Evolutionary conservation across 164 flowering plant species (phyloP).

Genomic region (Protea cynaroides): DNA sequence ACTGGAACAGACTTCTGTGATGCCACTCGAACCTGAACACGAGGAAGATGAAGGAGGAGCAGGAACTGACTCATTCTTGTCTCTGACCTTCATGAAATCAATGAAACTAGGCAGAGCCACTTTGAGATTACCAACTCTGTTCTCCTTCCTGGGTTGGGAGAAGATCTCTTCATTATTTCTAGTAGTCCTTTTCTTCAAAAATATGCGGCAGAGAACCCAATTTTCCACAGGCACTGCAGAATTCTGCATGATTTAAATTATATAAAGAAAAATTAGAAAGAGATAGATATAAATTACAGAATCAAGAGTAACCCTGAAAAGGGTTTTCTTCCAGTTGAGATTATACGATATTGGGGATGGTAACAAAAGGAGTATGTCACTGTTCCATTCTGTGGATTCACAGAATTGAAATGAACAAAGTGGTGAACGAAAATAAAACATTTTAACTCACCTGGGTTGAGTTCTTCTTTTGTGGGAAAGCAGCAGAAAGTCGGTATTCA

Average conservation of each 20-base stretch:
- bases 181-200: slow-evolving; percentile 34
- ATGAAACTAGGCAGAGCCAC: slow-evolving; percentile 16
- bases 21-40: slow-evolving; percentile 27
- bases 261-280: not conserved
- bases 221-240: slow-evolving; percentile 23
- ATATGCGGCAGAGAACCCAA: slow-evolving; percentile 62
- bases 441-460: slow-evolving; percentile 24
- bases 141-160: slow-evolving; percentile 5
- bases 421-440: too few relatives aligned
- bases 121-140: slow-evolving; percentile 7
- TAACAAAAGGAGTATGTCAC: not conserved
- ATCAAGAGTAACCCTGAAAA: not conserved
- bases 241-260: slow-evolving; percentile 18
- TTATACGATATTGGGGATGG: too few relatives aligned
- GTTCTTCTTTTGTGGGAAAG: slow-evolving; percentile 12
- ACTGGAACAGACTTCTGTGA: slow-evolving; percentile 32
- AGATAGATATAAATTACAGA: not conserved
- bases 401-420: not conserved
- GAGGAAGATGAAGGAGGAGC: slow-evolving; percentile 19
- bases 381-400: not conserved
- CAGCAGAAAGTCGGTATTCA: slow-evolving; percentile 47
- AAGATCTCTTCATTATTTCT: slow-evolving; percentile 8
- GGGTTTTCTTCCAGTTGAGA: not conserved
- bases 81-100: slow-evolving; percentile 21
- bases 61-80: not conserved